Percentiles rank a stretch among this genome's conserved stretches.
phyloP scores from a whole-genome alignment of 768 basidiomycete genomes.

The Cystobasidium onofrii region DNA sequence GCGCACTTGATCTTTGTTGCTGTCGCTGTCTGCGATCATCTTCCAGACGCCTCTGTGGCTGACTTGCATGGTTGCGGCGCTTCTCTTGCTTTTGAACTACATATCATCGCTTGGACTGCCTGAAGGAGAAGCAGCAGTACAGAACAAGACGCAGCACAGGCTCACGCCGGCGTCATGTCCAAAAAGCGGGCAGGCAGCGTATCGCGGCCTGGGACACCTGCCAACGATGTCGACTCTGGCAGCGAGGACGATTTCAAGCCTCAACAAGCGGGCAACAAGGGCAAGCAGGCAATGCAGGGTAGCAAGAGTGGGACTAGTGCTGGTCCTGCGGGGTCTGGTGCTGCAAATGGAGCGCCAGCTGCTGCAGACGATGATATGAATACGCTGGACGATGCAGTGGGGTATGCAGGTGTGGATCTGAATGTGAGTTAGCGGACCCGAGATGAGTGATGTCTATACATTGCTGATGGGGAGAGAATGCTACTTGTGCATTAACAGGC shows the following conservation, averaged over 20 bases:
- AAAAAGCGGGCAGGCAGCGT: conserved; percentile 5
- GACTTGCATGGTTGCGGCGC: not conserved
- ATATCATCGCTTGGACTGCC: not conserved
- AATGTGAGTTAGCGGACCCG: not conserved
- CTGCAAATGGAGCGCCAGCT: not conserved
- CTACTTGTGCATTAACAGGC: conserved; percentile 1
- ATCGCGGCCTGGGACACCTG: conserved; percentile 5
- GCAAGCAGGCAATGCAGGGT: conserved; percentile 3
- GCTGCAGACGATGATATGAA: conserved; percentile 22
- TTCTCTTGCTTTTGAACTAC: not conserved
- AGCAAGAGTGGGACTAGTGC: not conserved
- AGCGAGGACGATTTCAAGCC: not conserved
- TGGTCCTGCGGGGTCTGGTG: not conserved
- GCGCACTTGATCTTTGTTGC: too few species aligned
- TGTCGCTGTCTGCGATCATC: not conserved
- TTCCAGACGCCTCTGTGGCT: too few species aligned
- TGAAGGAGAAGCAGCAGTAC: not conserved
- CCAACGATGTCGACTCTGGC: conserved; percentile 4
- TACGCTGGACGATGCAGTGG: conserved; percentile 30
- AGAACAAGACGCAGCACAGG: not conserved
- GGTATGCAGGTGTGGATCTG: conserved; percentile 24
- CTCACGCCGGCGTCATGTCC: not conserved
- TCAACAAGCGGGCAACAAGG: not conserved
- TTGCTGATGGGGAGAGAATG: not conserved
- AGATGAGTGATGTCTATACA: not conserved